These are phyloP conservation scores for Hypericum perforatum DNA, from an alignment of 345 rosid species.

Conservation along the genomic window DNA sequence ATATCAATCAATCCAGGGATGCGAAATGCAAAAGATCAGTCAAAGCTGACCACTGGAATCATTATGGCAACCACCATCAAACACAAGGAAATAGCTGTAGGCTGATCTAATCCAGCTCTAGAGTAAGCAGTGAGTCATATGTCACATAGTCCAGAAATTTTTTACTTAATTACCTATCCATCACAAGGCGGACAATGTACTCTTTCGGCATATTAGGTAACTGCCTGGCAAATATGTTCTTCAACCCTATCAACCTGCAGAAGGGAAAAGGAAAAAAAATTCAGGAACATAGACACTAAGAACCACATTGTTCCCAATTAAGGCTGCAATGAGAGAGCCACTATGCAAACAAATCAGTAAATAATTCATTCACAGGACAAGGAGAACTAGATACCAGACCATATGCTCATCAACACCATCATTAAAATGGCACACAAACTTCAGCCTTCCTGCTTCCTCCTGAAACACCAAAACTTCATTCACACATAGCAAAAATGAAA, in stretches of 20 bases:
- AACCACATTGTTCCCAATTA: too few species aligned
- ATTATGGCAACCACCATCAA: too few species aligned
- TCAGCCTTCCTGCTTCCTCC: constrained; percentile 91
- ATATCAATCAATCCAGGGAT: background rate
- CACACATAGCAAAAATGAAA: background rate
- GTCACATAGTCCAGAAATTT: background rate
- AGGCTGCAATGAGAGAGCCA: background rate
- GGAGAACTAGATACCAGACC: constrained; percentile 70
- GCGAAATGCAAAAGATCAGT: background rate
- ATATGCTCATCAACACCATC: constrained; percentile 86
- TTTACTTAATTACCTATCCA: constrained; percentile 69
- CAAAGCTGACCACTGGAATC: background rate
- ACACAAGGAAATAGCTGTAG: too few species aligned
- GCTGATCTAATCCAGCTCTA: too few species aligned
- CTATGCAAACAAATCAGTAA: background rate
- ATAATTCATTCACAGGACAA: constrained; percentile 5
- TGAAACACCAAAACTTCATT: constrained; percentile 18
- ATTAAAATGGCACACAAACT: constrained; percentile 70
- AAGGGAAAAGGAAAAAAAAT: constrained; percentile 9
- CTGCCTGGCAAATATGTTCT: constrained; percentile 95
- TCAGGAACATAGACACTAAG: too few species aligned
- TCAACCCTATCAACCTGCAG: constrained; percentile 88
- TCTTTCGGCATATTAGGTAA: constrained; percentile 99
- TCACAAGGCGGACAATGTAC: constrained; percentile 95
- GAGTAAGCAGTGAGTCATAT: background rate